Evolutionary conservation across 768 basidiomycete species (phyloP).

Genomic region (Trametes maxima): DNA sequence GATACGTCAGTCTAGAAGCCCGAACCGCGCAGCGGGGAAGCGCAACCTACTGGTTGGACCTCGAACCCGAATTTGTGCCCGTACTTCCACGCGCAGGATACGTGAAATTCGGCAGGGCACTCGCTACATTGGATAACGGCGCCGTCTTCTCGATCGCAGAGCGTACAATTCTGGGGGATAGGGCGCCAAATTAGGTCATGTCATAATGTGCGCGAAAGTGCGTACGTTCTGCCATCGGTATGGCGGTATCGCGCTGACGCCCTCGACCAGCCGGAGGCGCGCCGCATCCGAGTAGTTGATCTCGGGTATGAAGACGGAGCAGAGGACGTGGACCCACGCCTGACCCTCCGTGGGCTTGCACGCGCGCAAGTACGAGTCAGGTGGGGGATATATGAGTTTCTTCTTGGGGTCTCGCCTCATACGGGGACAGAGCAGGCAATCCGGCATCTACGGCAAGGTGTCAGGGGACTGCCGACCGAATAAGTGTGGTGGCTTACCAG

Average conservation of each 20-base stretch:
- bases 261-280: conserved; percentile 80
- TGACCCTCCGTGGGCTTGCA: conserved; percentile 92
- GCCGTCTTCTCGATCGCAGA: conserved; percentile 75
- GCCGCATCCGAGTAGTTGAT: conserved; percentile 77
- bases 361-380: conserved; percentile 70
- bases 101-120: conserved; percentile 80
- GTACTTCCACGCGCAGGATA: conserved; percentile 87
- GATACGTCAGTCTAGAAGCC: neutral
- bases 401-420: conserved; percentile 51
- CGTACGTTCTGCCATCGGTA: conserved; percentile 77
- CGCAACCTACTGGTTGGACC: conserved; percentile 68
- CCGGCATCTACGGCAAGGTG: conserved; percentile 56
- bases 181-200: neutral
- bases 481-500: conserved; percentile 50
- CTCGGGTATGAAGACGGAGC: conserved; percentile 86
- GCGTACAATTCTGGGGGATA: conserved; percentile 59
- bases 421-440: conserved; percentile 84
- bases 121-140: conserved; percentile 85
- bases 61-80: conserved; percentile 92
- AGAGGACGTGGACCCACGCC: conserved; percentile 90
- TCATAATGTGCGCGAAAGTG: neutral
- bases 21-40: neutral
- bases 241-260: conserved; percentile 70
- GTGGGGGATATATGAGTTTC: conserved; percentile 47
- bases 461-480: neutral